phyloP scores from a whole-genome alignment of 2,329 filamentous ascomycete genomes.

The Graphilbum fragrans region DNA sequence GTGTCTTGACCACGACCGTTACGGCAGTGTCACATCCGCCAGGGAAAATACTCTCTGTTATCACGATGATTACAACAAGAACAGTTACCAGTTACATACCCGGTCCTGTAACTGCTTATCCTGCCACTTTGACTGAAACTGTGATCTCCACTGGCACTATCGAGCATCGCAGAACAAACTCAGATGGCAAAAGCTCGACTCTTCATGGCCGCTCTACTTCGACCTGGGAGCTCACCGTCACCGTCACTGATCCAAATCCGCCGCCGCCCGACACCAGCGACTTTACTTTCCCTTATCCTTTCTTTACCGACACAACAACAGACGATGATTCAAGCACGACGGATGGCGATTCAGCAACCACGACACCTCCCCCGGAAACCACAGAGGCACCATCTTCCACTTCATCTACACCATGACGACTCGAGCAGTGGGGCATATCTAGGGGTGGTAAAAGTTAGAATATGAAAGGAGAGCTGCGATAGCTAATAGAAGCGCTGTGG shows the following conservation, averaged over 20 bases:
- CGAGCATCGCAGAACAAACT: conserved; percentile 5
- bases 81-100: conserved; percentile 5
- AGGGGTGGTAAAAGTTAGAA: no score
- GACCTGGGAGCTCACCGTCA: conserved; percentile 4
- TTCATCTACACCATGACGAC: no score
- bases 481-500: no score
- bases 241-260: conserved; percentile 6
- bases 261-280: conserved; percentile 3
- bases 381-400: no score
- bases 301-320: neutral
- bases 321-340: no score
- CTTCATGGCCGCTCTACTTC: conserved; percentile 4
- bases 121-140: conserved; percentile 3
- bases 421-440: no score
- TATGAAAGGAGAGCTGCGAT: no score
- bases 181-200: conserved; percentile 4
- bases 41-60: conserved; percentile 2
- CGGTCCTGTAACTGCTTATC: conserved; percentile 4
- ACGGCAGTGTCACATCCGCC: conserved; percentile 6
- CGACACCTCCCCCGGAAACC: no score
- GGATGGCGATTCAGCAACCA: no score
- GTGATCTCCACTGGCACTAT: conserved; percentile 4
- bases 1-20: conserved; percentile 1
- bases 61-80: conserved; percentile 7
- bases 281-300: conserved; percentile 5